These are phyloP conservation scores for Russula virescens DNA, from an alignment of 768 basidiomycete genomes.

Conservation along the genomic window DNA sequence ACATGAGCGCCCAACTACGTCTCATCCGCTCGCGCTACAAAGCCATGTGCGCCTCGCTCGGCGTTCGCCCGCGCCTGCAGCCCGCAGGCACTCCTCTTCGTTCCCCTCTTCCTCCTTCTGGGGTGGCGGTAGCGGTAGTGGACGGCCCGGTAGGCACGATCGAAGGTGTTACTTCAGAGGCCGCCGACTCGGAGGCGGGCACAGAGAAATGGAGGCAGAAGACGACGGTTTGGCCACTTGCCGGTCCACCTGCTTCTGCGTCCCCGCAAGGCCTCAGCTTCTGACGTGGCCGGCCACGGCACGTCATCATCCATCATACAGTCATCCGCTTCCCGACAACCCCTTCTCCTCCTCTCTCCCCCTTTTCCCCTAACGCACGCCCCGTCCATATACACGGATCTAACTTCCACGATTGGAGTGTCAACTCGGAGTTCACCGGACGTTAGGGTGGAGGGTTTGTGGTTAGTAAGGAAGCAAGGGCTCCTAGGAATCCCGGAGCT, in stretches of 20 bases:
- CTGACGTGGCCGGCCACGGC: constrained; percentile 19
- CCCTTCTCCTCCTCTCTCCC: neutral
- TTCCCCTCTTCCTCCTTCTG: too few species aligned
- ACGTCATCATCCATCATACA: constrained; percentile 10
- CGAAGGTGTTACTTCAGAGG: neutral
- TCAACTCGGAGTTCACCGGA: constrained; percentile 8
- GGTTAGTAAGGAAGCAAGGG: neutral
- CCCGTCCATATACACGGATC: neutral
- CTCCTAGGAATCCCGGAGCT: neutral
- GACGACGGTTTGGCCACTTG: constrained; percentile 15
- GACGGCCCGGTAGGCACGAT: neutral
- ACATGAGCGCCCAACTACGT: constrained; percentile 71
- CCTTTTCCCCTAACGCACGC: neutral
- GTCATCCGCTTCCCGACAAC: neutral
- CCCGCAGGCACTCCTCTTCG: constrained; percentile 20
- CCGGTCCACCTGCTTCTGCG: constrained; percentile 9
- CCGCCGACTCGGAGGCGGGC: neutral
- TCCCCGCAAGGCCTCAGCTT: constrained; percentile 20
- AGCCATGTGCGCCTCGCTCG: constrained; percentile 76
- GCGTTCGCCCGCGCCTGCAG: constrained; percentile 48
- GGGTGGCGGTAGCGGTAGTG: neutral
- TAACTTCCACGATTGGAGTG: constrained; percentile 15
- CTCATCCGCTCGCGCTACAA: constrained; percentile 87
- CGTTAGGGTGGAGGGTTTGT: constrained; percentile 5
- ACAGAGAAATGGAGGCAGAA: constrained; percentile 10